Percentiles rank a stretch among this genome's conserved stretches.
Evolutionary conservation across 2,329 filamentous ascomycete genomes (phyloP).

Genomic region (Cercospora sp.): DNA sequence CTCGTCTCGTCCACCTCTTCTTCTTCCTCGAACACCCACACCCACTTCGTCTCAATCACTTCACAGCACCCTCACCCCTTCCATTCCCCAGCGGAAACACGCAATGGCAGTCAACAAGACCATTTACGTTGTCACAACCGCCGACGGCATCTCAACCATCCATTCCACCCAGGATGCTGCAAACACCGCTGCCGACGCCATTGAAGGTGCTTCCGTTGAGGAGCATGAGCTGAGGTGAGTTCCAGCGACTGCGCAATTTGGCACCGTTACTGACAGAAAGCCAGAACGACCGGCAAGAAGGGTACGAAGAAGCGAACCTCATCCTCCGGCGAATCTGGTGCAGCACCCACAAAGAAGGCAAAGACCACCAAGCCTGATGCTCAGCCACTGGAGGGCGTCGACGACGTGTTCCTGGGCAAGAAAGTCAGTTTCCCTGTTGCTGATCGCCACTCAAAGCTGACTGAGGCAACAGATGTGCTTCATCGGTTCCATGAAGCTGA

Average conservation of each 20-base stretch:
- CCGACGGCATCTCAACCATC: neutral
- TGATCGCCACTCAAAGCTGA: neutral
- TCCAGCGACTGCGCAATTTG: neutral
- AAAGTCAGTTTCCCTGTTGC: neutral
- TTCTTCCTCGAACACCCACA: neutral
- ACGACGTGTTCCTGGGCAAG: conserved; percentile 9
- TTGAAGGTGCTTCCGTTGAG: conserved; percentile 2
- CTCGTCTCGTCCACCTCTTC: neutral
- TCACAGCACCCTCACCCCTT: neutral
- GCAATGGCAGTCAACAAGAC: neutral
- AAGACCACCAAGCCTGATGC: neutral
- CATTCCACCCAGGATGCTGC: neutral
- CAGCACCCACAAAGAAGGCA: conserved; percentile 7
- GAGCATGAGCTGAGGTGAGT: neutral
- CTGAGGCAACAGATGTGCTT: conserved; percentile 6
- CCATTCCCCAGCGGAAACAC: neutral
- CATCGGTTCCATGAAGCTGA: conserved; percentile 10
- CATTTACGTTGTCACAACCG: neutral
- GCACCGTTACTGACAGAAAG: neutral
- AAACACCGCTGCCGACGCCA: neutral
- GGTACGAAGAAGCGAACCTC: neutral
- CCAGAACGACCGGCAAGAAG: conserved; percentile 1
- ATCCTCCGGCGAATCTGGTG: neutral
- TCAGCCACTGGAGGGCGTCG: neutral
- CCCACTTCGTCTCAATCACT: neutral